Evolutionary conservation across 1,284 basidiomycete genomes (phyloP), one percentile per base, ranked within the genome.

Genomic region (Cutaneotrichosporon sp.): DNA sequence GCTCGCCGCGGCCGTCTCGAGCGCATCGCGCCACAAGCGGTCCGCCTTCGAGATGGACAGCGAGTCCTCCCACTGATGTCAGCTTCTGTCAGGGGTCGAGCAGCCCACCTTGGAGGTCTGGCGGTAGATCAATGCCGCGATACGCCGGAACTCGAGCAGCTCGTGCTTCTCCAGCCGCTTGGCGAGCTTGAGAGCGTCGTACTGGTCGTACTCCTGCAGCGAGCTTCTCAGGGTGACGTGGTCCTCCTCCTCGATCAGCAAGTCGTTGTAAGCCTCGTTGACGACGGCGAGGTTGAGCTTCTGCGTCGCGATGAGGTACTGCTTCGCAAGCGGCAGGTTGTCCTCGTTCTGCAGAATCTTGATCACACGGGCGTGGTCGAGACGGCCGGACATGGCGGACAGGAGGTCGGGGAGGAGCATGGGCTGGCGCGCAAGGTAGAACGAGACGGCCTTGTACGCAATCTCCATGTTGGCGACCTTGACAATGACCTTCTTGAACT

Each of bases 401-500:
- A 99, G 83, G 20, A 99, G 85, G 79, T 99, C 97, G 56, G 91
- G 95, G 69, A 99, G 84, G 36, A 99, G 85, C 14, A 88, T 89
- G 0, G 95, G 95, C 77, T 98, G 92, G 75, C 97, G 90, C 81
- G 92, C 89, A 10, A 97, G 85, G 81, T 97, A 95, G 69, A 78
- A 78, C 22, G 70, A 77, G 58, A 81, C 78, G 24, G 78, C 77
- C 67, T 75, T 75, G 73, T 81, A 81, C 63, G 76, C 95, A 87
- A 99, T 98, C 82, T 99, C 97, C 66, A 98, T 87, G 76, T 99
- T 99, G 51, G 97, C 95, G 22, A 92, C 95, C 72, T 94, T 91
- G 71, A 95, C 90, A 61, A 95, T 86, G 58, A 93, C 87, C 58
- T 55, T 97, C 97, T 56, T 59, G 88, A 99, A 99, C 79, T 97